A percentile compares a stretch with the other conserved stretches of the same genome.
Conservation (phyloP, 352 stramenopile genomes). For the Globisporangium megalacanthum region DNA sequence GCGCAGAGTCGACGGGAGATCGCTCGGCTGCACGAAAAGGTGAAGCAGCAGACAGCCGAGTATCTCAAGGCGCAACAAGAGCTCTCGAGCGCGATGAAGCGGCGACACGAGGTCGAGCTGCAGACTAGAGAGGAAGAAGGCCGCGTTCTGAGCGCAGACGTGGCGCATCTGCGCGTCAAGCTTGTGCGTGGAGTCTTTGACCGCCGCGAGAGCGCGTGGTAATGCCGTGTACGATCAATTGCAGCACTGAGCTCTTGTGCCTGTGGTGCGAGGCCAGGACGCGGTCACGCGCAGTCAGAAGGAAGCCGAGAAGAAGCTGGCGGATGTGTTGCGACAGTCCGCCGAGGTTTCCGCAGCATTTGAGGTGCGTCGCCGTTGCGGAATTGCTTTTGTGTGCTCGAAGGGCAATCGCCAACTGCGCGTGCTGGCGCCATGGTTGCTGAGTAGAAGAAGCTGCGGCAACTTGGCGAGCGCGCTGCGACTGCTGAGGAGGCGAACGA, state of each 20-base stretch:
- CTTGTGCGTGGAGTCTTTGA: slow-evolving; percentile 17
- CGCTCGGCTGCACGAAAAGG: slow-evolving; percentile 49
- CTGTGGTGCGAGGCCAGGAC: slow-evolving; percentile 20
- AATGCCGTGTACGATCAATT: neutral
- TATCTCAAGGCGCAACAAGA: slow-evolving; percentile 52
- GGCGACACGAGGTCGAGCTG: slow-evolving; percentile 37
- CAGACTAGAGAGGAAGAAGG: slow-evolving; percentile 51
- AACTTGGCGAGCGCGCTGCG: slow-evolving; percentile 37
- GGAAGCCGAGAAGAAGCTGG: slow-evolving; percentile 45
- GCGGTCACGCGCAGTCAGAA: slow-evolving; percentile 36
- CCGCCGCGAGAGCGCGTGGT: too few relatives aligned
- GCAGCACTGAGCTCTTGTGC: neutral
- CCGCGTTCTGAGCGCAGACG: slow-evolving; percentile 30
- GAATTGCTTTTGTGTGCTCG: too few relatives aligned
- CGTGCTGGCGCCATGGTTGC: neutral
- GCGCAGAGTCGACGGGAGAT: slow-evolving; percentile 64
- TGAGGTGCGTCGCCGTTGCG: slow-evolving; percentile 19
- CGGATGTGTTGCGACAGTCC: slow-evolving; percentile 25
- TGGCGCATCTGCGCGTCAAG: slow-evolving; percentile 49
- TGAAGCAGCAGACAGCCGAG: slow-evolving; percentile 39
- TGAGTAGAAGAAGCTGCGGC: slow-evolving; percentile 15
- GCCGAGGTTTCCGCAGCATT: slow-evolving; percentile 40
- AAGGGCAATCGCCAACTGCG: neutral
- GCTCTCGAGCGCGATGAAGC: slow-evolving; percentile 14
- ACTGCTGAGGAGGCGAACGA: slow-evolving; percentile 57